Evolutionary conservation across 2,329 filamentous ascomycete genomes (phyloP).

Genomic region (Ceratocystis alfenasii): DNA sequence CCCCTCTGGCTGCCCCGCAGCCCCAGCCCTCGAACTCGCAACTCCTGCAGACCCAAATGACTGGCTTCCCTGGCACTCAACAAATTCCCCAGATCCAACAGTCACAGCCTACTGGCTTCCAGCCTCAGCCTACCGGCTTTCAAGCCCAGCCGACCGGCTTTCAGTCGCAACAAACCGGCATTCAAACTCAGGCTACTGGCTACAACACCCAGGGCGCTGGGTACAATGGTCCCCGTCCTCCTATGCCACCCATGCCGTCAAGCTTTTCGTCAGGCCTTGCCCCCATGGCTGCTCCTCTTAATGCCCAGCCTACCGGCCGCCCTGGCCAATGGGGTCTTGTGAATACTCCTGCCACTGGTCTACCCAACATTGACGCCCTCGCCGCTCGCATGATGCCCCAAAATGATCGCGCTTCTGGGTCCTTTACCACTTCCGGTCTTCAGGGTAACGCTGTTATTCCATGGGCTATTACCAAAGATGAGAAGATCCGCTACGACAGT

Average conservation of each 20-base stretch:
- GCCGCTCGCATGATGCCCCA: slow-evolving; percentile 97
- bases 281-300: slow-evolving; percentile 54
- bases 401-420: slow-evolving; percentile 70
- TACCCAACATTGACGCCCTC: slow-evolving; percentile 87
- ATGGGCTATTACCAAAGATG: slow-evolving; percentile 97
- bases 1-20: slow-evolving; percentile 47
- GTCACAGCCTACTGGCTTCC: slow-evolving; percentile 28
- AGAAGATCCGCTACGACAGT: slow-evolving; percentile 92
- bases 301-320: slow-evolving; percentile 84
- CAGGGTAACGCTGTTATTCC: slow-evolving; percentile 91
- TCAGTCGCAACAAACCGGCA: slow-evolving; percentile 43
- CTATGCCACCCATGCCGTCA: slow-evolving; percentile 73
- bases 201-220: slow-evolving; percentile 64
- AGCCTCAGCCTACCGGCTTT: slow-evolving; percentile 37
- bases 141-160: slow-evolving; percentile 43
- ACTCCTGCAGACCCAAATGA: slow-evolving; percentile 54
- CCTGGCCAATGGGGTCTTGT: slow-evolving; percentile 98
- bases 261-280: slow-evolving; percentile 44
- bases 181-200: slow-evolving; percentile 54
- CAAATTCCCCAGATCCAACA: slow-evolving; percentile 31
- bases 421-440: slow-evolving; percentile 73
- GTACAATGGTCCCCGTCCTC: slow-evolving; percentile 74
- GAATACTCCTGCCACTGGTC: slow-evolving; percentile 75
- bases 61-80: slow-evolving; percentile 44
- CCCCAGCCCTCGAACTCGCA: slow-evolving; percentile 62